phyloP scores from a whole-genome alignment of 257 asterid species.

The Solanum bulbocastanum region DNA sequence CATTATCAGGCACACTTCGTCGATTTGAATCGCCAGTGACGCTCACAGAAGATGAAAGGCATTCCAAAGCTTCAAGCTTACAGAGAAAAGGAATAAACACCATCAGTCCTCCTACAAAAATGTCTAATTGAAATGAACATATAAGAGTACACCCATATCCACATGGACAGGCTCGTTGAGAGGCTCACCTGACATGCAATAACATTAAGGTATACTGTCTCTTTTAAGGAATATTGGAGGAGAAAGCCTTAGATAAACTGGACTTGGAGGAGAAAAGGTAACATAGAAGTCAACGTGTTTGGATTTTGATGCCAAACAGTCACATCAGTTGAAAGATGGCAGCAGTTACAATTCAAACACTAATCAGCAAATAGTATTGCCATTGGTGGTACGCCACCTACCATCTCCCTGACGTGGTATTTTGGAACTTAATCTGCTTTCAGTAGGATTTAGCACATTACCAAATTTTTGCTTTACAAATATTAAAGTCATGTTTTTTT shows the following conservation, averaged over 20 bases:
- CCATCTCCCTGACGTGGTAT: background rate
- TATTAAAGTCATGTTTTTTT: background rate
- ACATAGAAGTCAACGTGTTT: background rate
- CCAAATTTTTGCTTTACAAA: background rate
- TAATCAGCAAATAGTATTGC: background rate
- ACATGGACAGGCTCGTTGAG: background rate
- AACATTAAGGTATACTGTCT: background rate
- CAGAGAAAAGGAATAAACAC: slow-evolving; percentile 4
- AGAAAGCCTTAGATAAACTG: background rate
- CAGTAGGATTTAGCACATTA: background rate
- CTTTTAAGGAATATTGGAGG: background rate
- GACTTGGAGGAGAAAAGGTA: background rate
- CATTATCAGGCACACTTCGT: slow-evolving; percentile 34
- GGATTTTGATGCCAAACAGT: background rate
- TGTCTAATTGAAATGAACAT: background rate
- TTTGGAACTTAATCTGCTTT: background rate
- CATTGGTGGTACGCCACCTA: background rate
- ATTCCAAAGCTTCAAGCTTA: slow-evolving; percentile 95
- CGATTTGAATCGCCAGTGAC: slow-evolving; percentile 34
- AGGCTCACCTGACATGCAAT: background rate
- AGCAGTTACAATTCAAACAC: background rate
- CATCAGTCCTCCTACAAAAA: slow-evolving; percentile 4
- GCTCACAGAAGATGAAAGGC: slow-evolving; percentile 51
- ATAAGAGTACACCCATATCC: background rate
- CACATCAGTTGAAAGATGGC: background rate